Conservation (phyloP, 257 asterid species). For the Echites panduratus region DNA sequence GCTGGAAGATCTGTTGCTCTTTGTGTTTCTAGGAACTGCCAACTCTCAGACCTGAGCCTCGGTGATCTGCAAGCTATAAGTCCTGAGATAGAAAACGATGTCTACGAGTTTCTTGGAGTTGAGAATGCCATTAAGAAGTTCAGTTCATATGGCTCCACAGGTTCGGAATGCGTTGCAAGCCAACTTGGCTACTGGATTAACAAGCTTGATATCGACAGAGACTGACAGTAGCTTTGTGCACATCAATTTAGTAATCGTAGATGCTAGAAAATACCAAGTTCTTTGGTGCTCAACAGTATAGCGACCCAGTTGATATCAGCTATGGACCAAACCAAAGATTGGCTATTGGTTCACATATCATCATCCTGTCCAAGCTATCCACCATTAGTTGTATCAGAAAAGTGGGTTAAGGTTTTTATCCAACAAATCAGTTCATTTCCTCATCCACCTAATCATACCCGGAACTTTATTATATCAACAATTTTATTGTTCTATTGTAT, state of each 20-base stretch:
- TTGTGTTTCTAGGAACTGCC: conserved; percentile 58
- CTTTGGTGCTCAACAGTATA: not conserved
- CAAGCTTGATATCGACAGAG: conserved; percentile 39
- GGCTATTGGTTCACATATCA: not conserved
- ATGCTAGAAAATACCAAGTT: not conserved
- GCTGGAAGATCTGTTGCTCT: conserved; percentile 84
- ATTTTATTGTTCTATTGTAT: not conserved
- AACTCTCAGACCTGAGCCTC: conserved; percentile 62
- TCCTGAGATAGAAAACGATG: conserved; percentile 65
- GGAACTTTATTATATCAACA: not conserved
- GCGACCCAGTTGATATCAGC: not conserved
- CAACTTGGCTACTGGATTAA: conserved; percentile 73
- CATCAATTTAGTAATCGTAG: not conserved
- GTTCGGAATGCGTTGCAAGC: conserved; percentile 78
- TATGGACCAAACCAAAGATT: not conserved
- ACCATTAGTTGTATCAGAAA: not conserved
- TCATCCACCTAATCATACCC: not conserved
- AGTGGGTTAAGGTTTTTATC: not conserved
- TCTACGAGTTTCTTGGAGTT: conserved; percentile 74
- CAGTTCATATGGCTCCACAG: conserved; percentile 94
- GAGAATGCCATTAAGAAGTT: conserved; percentile 78
- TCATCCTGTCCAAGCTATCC: not conserved
- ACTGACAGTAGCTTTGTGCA: not conserved
- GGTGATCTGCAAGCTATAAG: conserved; percentile 55
- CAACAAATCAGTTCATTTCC: not conserved